Conservation (phyloP, 2,329 filamentous ascomycete species). For the Neopestalotiopsis sp. region DNA sequence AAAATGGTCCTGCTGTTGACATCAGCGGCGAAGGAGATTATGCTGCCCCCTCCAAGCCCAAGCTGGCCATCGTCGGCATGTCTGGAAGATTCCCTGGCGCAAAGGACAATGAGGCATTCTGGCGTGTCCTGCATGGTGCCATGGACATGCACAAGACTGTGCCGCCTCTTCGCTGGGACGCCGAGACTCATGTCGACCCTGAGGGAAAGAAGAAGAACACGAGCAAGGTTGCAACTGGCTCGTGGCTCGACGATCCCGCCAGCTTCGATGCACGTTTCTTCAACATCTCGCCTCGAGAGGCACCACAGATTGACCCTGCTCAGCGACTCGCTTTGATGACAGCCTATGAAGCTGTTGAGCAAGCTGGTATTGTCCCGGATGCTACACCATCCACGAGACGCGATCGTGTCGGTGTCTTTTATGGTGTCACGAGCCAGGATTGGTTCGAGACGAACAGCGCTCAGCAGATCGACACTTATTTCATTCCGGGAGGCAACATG, state of each 20-base stretch:
- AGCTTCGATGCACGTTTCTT: constrained; percentile 31
- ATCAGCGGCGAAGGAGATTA: neutral
- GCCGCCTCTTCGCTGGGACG: constrained; percentile 25
- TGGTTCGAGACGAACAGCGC: constrained; percentile 69
- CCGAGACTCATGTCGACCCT: constrained; percentile 27
- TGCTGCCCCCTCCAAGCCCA: constrained; percentile 22
- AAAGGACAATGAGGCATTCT: constrained; percentile 28
- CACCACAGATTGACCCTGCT: constrained; percentile 61
- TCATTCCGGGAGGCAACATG: constrained; percentile 38
- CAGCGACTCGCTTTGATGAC: constrained; percentile 67
- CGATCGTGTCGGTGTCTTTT: constrained; percentile 28
- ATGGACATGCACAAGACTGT: constrained; percentile 30
- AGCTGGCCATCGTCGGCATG: constrained; percentile 31
- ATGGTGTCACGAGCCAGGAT: constrained; percentile 27
- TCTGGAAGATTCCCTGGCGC: constrained; percentile 27
- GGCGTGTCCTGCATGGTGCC: constrained; percentile 29
- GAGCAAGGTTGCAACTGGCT: constrained; percentile 22
- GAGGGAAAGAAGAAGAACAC: constrained; percentile 27
- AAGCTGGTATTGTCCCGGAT: constrained; percentile 48
- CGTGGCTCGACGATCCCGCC: constrained; percentile 26
- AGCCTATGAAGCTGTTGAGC: constrained; percentile 71
- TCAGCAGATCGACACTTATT: constrained; percentile 56
- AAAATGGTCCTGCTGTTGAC: constrained; percentile 2
- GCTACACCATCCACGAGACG: constrained; percentile 23
- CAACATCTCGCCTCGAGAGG: constrained; percentile 30